phyloP scores from a whole-genome alignment of 768 basidiomycete species.

The Hericium erinaceus region DNA sequence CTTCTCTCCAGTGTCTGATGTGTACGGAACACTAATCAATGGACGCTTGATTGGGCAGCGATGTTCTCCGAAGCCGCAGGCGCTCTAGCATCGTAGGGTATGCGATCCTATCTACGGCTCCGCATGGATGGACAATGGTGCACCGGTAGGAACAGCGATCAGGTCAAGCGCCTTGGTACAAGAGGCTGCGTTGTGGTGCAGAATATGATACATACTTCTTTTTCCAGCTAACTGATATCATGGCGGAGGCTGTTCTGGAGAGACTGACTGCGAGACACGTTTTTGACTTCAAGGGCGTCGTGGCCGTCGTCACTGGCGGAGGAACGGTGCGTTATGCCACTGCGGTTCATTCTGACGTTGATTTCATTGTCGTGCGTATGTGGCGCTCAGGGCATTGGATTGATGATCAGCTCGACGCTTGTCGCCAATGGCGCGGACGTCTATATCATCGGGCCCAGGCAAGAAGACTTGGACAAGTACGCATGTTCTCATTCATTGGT shows the following conservation, averaged over 20 bases:
- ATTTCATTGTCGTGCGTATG: not conserved
- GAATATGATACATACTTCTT: too few relatives aligned
- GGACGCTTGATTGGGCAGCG: too few relatives aligned
- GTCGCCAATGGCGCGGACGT: conserved; percentile 40
- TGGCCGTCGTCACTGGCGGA: conserved; percentile 38
- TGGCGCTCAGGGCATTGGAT: conserved; percentile 31
- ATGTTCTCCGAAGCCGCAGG: too few relatives aligned
- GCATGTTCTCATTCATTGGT: not conserved
- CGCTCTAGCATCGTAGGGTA: too few relatives aligned
- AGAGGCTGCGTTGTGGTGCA: too few relatives aligned
- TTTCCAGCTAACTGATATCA: not conserved
- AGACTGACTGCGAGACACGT: conserved; percentile 27
- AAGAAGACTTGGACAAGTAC: conserved; percentile 30
- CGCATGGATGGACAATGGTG: too few relatives aligned
- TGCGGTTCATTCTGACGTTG: too few relatives aligned
- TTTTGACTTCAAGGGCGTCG: conserved; percentile 35
- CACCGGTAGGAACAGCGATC: too few relatives aligned
- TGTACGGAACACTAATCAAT: too few relatives aligned
- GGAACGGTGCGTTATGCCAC: conserved; percentile 25
- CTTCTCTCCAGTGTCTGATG: too few relatives aligned
- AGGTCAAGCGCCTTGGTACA: too few relatives aligned
- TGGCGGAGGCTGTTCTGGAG: conserved; percentile 22
- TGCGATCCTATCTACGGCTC: too few relatives aligned
- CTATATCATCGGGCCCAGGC: conserved; percentile 36
- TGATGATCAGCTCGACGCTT: conserved; percentile 40